Conservation (phyloP, 805 yeast genomes). For the Saccharomyces jurei region DNA sequence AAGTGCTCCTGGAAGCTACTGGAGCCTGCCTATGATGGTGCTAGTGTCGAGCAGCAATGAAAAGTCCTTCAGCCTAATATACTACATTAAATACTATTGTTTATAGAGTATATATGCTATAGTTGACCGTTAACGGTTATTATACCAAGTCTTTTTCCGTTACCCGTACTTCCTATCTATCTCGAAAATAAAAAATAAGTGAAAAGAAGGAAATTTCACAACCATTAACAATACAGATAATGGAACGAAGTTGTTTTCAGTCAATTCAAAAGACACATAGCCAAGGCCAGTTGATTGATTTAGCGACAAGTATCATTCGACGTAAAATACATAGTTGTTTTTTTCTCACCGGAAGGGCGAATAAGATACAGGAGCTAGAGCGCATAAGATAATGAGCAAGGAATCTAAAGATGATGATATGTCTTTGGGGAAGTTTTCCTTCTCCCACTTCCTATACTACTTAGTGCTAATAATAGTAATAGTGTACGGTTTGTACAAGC, state of each 20-base stretch:
- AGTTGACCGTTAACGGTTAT: not conserved
- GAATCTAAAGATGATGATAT: slow-evolving; percentile 11
- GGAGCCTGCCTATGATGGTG: slow-evolving; percentile 84
- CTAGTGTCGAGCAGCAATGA: slow-evolving; percentile 37
- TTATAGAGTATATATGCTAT: not conserved
- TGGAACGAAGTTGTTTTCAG: not conserved
- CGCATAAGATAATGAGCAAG: slow-evolving; percentile 4
- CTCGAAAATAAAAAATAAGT: not conserved
- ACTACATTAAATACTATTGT: not conserved
- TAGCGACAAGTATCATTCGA: not conserved
- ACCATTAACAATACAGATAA: not conserved
- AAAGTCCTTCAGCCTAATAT: not conserved
- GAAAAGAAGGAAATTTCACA: not conserved
- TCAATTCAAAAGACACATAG: not conserved
- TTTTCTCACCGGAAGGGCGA: not conserved
- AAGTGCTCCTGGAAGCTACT: slow-evolving; percentile 75
- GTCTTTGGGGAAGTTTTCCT: slow-evolving; percentile 12
- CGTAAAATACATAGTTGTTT: not conserved
- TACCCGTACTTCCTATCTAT: not conserved
- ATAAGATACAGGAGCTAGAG: not conserved
- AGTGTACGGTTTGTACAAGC: slow-evolving; percentile 28
- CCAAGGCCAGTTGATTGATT: not conserved
- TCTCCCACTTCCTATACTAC: slow-evolving; percentile 15
- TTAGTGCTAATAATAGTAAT: slow-evolving; percentile 15
- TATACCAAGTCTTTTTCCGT: not conserved